These are phyloP conservation scores for Obelidium mucronatum DNA, from an alignment of 192 early-diverging fungal genomes.

Conservation along the genomic window DNA sequence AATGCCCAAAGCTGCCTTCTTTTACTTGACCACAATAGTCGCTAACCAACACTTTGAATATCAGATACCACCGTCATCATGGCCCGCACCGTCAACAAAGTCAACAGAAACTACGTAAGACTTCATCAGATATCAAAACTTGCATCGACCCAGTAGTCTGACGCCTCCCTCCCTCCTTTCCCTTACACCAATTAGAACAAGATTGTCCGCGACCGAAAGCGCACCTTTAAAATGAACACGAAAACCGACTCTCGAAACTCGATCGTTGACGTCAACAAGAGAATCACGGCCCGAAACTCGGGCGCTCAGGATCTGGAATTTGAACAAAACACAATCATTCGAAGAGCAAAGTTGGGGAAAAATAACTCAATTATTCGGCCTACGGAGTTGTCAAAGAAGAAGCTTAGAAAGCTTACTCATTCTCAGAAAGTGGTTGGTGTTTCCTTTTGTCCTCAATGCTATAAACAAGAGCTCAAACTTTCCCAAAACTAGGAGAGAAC, in stretches of 20 bases:
- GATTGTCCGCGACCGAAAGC: neutral
- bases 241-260: neutral
- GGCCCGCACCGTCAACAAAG: neutral
- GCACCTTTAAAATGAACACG: neutral
- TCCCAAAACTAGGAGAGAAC: neutral
- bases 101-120: neutral
- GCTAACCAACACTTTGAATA: neutral
- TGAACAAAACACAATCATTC: neutral
- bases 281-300: constrained; percentile 4
- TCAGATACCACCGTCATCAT: neutral
- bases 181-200: neutral
- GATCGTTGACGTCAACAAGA: neutral
- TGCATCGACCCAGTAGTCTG: no score
- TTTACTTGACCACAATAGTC: no score
- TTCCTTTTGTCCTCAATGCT: neutral
- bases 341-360: constrained; percentile 5
- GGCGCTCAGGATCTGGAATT: neutral
- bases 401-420: neutral
- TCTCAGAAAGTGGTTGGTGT: neutral
- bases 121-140: no score
- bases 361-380: constrained; percentile 1
- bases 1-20: no score
- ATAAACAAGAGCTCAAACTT: no score
- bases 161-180: neutral
- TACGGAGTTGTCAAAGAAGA: constrained; percentile 5